Evolutionary conservation across 805 yeast species (phyloP), one percentile per base, ranked within the genome.

Genomic region (Brettanomyces bruxellensis): DNA sequence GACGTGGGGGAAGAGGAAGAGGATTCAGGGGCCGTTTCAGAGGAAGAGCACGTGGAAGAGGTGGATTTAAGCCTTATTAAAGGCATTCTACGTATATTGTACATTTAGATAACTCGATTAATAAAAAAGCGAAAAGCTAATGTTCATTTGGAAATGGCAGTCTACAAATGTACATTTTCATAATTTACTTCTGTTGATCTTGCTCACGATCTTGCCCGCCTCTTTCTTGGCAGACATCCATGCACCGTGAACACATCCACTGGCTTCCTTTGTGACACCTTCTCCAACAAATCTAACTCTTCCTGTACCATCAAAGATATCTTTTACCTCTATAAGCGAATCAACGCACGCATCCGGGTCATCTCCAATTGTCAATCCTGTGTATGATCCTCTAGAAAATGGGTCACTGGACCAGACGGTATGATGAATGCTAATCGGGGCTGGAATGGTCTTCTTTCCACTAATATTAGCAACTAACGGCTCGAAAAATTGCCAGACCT

Each of bases 161-260:
- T n/a, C 23, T 12, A 24, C n/a, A n/a, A 14, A 34, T 23, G 23
- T n/a, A 23, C 32, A n/a, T 9, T 12, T 34, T 47, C 47, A 61
- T 23, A 61, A 45, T 36, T 59, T 62, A 1, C 58, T 42, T 40
- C 49, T 58, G 41, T 58, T 55, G 5, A 62, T 48, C 30, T 48
- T 28, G 24, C 46, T 47, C 3, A 55, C 34, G 9, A 66, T 44
- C 32, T 57, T 54, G 3, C 44, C 52, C 9, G 78, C 79, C 47
- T 75, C 81, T 49, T 80, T 64, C 32, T 53, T 49, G 9, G 81
- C 82, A 45, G 76, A 68, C 43, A 54, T 51, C 65, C 76, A 77
- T 0, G 83, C 83, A 3, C 81, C 83, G 55, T 78, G 81, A 3
- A 71, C 79, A 58, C 81, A 77, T 1, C 81, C 82, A 34, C 71